Base-by-base conservation (phyloP, 306 rosid genomes). In the Aeschynomene evenia region DNA sequence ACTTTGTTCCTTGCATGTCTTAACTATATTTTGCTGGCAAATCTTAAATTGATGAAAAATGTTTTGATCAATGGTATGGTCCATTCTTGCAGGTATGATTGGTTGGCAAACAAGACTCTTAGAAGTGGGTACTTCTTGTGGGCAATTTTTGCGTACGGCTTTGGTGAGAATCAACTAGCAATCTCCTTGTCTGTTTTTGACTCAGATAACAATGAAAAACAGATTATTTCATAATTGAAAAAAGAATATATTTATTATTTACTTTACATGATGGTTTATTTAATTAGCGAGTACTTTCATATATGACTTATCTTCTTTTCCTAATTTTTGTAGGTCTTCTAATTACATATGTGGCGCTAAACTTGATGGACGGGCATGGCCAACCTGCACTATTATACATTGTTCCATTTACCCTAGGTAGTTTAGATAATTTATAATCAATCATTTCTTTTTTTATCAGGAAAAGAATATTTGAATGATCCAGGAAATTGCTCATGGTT, bases 281-380 rank as follows among this genome's bases (percentile, higher is more conserved):
- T 23, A n/a, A n/a, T n/a, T n/a, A 43, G 65, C 6, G 2, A 31
- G 12, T 43, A 22, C 76, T 62, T 63, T 24, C 9, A n/a, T 3
- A 3, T 45, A 40, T 37, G 50, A 55, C 58, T 64, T 36, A 1
- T 13, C 63, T 42, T 67, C 33, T 67, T 43, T 54, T 31, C 29
- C 49, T 34, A 21, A 29, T 59, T 62, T 14, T 76, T 33, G 39
- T 80, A 95, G 97, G 97, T 80, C 99, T 95, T 67, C 83, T 95
- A 37, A 71, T 95, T 50, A 95, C 99, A 3, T 89, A 95, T 6
- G 89, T 95, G 74, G 99, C 99, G 28, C 83, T 95, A 51, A 91
- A 89, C 88, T 84, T 95, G 87, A 95, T 95, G 99, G 96, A 91
- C 13, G 99, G 99, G 34, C 96, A 89, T 43, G 99, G 99, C 57